Evolutionary conservation across 129 eudicot species (phyloP), one percentile per base, ranked within the genome.

Genomic region (Sambucus nigra): DNA sequence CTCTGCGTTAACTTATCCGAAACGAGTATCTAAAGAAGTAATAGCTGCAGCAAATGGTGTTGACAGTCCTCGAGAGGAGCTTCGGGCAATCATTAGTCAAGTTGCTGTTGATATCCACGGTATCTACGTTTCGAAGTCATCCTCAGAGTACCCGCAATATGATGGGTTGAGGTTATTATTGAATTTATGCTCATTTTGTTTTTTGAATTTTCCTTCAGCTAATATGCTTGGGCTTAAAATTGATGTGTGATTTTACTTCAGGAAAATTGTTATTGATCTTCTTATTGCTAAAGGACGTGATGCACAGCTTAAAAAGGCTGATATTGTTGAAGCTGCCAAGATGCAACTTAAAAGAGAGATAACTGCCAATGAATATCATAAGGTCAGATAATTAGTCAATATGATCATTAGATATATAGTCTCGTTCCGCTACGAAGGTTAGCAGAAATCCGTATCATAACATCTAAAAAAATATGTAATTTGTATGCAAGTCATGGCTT

Each of bases 51-150:
- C 79, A 25, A 70, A 64, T 18, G 85, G 73, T 28, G 73, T 87
- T 65, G 84, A 84, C 51, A 82, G 79, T 66, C 75, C 67, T 50
- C 79, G 57, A 5, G 86, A 78, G 33, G 95, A 88, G 60, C 80
- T 84, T 60, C 77, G 48, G 29, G 71, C 55, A 45, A 50, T 70
- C 39, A 67, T 85, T 28, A 64, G 42, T 69, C 73, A 79, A 78
- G 59, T 84, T 71, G 97, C 95, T 42, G 51, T 66, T 23, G 64
- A 84, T 44, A 74, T 89, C 21, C 88, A 89, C 63, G 97, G 88
- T 31, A 65, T 69, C 28, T 89, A 60, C 60, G 82, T 89, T 44
- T 61, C 64, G 55, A 84, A 66, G 64, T 76, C 95, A 57, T 79
- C 98, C 2, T 65, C 84, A 22, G 89, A 82, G 31, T 64, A 74